phyloP scores from a whole-genome alignment of 768 basidiomycete species.

The Zangia roseola region DNA sequence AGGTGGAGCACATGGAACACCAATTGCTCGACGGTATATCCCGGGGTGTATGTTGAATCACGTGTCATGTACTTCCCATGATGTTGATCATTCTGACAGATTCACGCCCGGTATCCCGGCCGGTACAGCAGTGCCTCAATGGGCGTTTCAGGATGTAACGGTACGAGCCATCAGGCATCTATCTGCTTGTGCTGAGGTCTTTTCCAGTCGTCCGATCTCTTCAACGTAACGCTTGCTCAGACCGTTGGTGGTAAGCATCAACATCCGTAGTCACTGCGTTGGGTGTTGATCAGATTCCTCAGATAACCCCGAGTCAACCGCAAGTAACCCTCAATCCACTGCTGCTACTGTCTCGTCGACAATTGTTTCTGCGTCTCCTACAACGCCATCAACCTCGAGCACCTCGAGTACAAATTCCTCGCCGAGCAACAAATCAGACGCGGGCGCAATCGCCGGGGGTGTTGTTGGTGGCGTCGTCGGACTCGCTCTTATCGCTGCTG shows the following conservation, averaged over 20 bases:
- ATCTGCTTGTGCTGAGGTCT: conserved; percentile 2
- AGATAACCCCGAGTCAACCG: conserved; percentile 46
- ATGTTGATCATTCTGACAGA: conserved; percentile 25
- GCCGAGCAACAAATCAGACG: conserved; percentile 26
- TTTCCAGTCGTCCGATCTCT: conserved; percentile 35
- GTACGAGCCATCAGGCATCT: conserved; percentile 24
- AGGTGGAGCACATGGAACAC: conserved; percentile 54
- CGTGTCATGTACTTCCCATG: background rate
- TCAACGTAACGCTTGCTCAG: conserved; percentile 42
- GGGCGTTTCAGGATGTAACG: conserved; percentile 60
- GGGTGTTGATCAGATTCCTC: background rate
- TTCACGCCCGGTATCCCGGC: conserved; percentile 48
- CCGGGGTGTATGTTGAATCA: conserved; percentile 19
- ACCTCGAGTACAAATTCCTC: conserved; percentile 2
- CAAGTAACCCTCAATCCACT: conserved; percentile 32
- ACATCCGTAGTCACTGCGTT: background rate
- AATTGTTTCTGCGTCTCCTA: conserved; percentile 17
- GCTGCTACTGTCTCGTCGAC: conserved; percentile 12
- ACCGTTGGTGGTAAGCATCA: conserved; percentile 22
- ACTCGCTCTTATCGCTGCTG: conserved; percentile 42
- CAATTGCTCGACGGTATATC: conserved; percentile 44
- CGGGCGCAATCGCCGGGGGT: conserved; percentile 59
- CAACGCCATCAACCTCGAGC: conserved; percentile 8
- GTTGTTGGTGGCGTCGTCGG: conserved; percentile 64
- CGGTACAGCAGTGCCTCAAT: conserved; percentile 52